These are phyloP conservation scores for Vanrija sp. DNA, from an alignment of 1,284 basidiomycete species.

Conservation along the genomic window DNA sequence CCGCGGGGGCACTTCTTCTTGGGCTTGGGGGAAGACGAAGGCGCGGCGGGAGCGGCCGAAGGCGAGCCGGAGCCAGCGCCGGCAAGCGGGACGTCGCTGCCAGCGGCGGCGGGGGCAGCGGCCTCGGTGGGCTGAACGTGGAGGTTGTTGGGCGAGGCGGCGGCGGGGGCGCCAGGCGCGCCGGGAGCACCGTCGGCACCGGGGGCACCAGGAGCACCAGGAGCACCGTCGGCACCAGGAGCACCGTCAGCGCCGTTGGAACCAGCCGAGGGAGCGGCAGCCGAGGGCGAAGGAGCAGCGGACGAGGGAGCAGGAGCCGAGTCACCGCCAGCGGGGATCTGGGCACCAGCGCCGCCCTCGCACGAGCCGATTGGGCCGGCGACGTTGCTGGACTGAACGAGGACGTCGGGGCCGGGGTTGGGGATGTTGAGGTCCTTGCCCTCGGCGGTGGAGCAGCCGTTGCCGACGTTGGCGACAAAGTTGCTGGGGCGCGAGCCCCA, in stretches of 20 bases:
- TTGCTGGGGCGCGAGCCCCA: constrained; percentile 32
- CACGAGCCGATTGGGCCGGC: constrained; percentile 2
- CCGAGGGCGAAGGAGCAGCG: neutral
- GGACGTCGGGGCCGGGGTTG: constrained; percentile 15
- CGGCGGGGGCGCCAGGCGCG: too few relatives aligned
- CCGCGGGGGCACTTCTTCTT: constrained; percentile 3
- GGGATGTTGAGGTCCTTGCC: constrained; percentile 14
- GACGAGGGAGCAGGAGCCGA: neutral
- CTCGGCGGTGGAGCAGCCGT: constrained; percentile 40
- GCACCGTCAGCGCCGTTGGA: constrained; percentile 18
- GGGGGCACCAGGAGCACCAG: constrained; percentile 20
- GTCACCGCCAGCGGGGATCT: neutral
- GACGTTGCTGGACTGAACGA: neutral
- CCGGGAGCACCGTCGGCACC: constrained; percentile 26
- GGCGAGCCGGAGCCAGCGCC: neutral
- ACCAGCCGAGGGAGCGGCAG: neutral
- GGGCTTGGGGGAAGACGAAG: constrained; percentile 4
- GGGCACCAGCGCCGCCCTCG: neutral
- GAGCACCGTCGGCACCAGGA: constrained; percentile 11
- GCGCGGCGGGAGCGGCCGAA: neutral
- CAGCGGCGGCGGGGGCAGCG: neutral
- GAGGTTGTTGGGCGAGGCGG: too few relatives aligned
- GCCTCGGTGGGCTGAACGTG: neutral
- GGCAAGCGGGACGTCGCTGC: constrained; percentile 24
- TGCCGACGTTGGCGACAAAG: constrained; percentile 49